Evolutionary conservation across 2,329 filamentous ascomycete species (phyloP).

Genomic region (Fusarium algeriense): DNA sequence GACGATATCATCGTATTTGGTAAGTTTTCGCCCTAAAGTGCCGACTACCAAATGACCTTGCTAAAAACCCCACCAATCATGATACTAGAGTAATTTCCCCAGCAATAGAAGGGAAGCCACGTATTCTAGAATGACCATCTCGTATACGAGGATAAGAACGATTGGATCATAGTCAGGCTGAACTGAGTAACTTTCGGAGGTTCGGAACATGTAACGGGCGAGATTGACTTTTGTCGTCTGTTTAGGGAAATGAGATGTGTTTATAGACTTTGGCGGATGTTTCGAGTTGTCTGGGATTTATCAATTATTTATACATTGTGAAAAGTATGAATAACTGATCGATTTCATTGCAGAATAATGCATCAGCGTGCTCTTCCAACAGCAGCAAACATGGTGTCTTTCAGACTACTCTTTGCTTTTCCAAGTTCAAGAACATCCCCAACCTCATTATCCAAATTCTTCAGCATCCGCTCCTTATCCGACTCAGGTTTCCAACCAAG

Average conservation of each 20-base stretch:
- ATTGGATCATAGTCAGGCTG: neutral
- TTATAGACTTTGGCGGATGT: neutral
- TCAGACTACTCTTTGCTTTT: neutral
- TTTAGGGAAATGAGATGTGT: neutral
- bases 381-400: neutral
- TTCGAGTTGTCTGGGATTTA: neutral
- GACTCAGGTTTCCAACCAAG: neutral
- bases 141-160: neutral
- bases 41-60: constrained; percentile 24
- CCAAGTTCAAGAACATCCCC: neutral
- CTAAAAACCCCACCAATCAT: constrained; percentile 27
- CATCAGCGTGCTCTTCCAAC: neutral
- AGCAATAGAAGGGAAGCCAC: constrained; percentile 24
- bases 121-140: constrained; percentile 13
- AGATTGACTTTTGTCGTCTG: neutral
- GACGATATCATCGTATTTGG: constrained; percentile 21
- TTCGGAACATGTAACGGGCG: neutral
- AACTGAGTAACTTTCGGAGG: neutral
- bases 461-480: neutral
- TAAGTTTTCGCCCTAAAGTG: constrained; percentile 23
- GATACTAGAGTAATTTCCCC: constrained; percentile 21
- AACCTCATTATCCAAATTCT: neutral
- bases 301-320: too few relatives aligned
- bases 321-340: too few relatives aligned
- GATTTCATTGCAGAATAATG: neutral